A percentile compares a stretch with the other conserved stretches of the same genome.
Conservation (phyloP, 2,329 filamentous ascomycete genomes). For the Colletotrichum simmondsii region DNA sequence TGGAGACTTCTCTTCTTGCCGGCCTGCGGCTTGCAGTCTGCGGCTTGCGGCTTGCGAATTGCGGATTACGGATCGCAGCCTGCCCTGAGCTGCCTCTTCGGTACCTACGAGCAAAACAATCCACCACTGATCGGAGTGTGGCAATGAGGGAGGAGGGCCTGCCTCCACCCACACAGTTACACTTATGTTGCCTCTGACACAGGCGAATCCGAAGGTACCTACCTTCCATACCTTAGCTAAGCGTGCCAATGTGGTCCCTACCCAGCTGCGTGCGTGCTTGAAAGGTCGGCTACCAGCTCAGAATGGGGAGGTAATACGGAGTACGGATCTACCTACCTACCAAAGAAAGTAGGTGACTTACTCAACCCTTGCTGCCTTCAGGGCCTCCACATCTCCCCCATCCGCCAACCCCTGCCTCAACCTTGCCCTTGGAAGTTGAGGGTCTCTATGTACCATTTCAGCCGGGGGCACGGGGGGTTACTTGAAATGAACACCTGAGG, state of each 20-base stretch:
- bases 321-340: background rate
- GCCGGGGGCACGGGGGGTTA: too few species aligned
- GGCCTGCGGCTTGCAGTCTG: background rate
- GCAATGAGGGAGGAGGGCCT: background rate
- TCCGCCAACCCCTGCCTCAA: background rate
- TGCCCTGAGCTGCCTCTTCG: background rate
- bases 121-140: background rate
- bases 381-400: background rate
- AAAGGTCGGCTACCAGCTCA: background rate
- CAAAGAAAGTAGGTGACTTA: constrained; percentile 5
- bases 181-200: background rate
- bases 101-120: background rate
- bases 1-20: background rate
- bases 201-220: background rate
- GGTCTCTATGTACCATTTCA: background rate
- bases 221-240: background rate
- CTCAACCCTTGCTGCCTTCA: constrained; percentile 9
- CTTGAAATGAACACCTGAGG: constrained; percentile 17
- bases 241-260: too few species aligned
- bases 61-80: too few species aligned
- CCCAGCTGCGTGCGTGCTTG: too few species aligned
- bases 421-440: background rate
- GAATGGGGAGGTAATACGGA: background rate
- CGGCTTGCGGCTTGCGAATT: too few species aligned
- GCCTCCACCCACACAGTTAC: background rate